Percentiles rank a stretch among this genome's conserved stretches.
phyloP scores from a whole-genome alignment of 73 alveolate species.

The Uronychia binucleata region DNA sequence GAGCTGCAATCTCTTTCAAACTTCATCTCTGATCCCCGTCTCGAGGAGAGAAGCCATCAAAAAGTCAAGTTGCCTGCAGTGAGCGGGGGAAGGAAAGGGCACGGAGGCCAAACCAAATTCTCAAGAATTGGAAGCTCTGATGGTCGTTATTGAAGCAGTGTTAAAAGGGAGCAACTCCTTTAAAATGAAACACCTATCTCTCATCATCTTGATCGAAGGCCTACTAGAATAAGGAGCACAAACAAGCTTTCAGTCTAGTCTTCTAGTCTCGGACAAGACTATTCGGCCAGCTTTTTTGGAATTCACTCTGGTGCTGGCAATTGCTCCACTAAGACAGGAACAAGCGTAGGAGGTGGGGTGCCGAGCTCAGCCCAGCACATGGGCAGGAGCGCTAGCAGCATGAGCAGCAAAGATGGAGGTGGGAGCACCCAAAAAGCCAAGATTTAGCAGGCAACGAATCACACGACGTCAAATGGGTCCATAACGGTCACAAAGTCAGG shows the following conservation, averaged over 20 bases:
- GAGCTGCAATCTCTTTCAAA: neutral
- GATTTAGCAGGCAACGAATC: neutral
- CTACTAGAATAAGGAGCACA: neutral
- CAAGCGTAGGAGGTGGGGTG: neutral
- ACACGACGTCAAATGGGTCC: neutral
- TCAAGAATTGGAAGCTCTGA: neutral
- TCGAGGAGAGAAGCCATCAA: neutral
- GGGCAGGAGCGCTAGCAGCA: neutral
- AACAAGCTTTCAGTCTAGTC: neutral
- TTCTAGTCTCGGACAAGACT: neutral
- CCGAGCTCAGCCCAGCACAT: neutral
- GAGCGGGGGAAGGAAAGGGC: neutral
- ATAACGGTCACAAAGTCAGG: neutral
- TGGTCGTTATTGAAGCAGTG: neutral
- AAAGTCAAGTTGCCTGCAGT: neutral
- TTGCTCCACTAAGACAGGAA: neutral
- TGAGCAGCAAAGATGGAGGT: neutral
- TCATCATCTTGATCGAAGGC: no score
- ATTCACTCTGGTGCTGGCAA: neutral
- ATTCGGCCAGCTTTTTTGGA: neutral
- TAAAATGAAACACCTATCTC: no score
- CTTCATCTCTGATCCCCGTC: neutral
- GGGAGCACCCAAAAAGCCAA: no score
- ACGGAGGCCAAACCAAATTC: no score
- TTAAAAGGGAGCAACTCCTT: neutral